A percentile compares a stretch with the other conserved stretches of the same genome.
Evolutionary conservation across 805 yeast genomes (phyloP).

Genomic region (Candida michaelii): DNA sequence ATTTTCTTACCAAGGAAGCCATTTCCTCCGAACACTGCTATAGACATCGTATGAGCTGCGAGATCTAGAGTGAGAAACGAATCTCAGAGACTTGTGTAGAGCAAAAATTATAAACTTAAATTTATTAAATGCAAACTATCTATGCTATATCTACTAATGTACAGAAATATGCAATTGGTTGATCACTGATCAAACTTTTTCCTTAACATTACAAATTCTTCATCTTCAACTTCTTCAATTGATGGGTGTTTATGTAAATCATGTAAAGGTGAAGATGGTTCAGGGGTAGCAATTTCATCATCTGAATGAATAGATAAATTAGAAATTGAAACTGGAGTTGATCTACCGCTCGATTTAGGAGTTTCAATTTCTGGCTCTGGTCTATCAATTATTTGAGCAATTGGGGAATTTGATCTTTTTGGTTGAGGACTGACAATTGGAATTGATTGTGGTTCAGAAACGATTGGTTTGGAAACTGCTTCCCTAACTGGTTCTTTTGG

Average conservation of each 20-base stretch:
- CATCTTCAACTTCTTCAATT: conserved; percentile 34
- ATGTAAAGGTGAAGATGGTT: conserved; percentile 12
- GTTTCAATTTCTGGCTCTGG: conserved; percentile 14
- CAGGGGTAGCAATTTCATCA: conserved; percentile 11
- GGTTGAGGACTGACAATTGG: conserved; percentile 7
- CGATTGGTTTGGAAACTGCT: not conserved
- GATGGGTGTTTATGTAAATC: conserved; percentile 29
- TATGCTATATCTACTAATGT: too few relatives aligned
- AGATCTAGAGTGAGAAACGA: not conserved
- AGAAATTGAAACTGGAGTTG: conserved; percentile 13
- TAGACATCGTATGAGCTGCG: conserved; percentile 21
- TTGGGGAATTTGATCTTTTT: conserved; percentile 9
- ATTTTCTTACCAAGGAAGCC: conserved; percentile 75
- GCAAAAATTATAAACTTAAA: not conserved
- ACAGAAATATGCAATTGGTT: not conserved
- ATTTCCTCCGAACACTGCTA: conserved; percentile 81
- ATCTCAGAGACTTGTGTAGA: too few relatives aligned
- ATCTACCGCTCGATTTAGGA: conserved; percentile 10
- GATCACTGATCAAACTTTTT: conserved; percentile 34
- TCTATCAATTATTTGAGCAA: conserved; percentile 13
- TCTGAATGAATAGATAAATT: conserved; percentile 4
- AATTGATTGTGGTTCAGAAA: conserved; percentile 1
- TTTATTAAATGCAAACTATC: not conserved
- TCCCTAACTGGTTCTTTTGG: not conserved
- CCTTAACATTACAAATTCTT: conserved; percentile 39